Evolutionary conservation across 306 rosid genomes (phyloP).

Genomic region (Cajanus cajan): DNA sequence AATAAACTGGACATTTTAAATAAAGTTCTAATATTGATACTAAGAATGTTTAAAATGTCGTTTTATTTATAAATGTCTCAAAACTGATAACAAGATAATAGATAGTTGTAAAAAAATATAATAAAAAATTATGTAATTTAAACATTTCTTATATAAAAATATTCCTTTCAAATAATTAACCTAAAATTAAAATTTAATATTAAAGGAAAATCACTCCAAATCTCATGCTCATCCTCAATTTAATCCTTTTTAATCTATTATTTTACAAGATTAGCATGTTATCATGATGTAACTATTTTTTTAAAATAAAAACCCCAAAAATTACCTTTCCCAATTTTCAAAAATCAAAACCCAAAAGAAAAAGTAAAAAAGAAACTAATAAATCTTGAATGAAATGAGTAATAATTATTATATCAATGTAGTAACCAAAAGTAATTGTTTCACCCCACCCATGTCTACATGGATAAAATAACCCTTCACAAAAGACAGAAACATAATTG

Average conservation of each 20-base stretch:
- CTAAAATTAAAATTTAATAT: background rate
- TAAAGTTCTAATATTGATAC: background rate
- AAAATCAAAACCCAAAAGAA: background rate
- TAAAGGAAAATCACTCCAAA: background rate
- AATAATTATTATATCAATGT: no score
- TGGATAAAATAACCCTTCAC: slow-evolving; percentile 17
- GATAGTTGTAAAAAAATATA: background rate
- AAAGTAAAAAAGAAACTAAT: slow-evolving; percentile 14
- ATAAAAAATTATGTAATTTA: background rate
- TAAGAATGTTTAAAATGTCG: background rate
- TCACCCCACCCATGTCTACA: no score
- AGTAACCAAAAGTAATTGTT: no score
- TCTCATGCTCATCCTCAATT: background rate
- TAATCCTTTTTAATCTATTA: background rate
- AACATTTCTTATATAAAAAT: background rate
- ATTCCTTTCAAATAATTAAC: background rate
- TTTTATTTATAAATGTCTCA: background rate
- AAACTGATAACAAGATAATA: background rate
- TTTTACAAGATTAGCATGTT: background rate
- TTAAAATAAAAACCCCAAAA: no score
- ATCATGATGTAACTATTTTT: background rate
- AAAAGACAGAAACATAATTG: slow-evolving; percentile 18
- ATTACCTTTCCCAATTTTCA: background rate
- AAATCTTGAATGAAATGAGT: slow-evolving; percentile 25
- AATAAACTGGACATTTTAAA: background rate